Percentiles rank a stretch among this genome's conserved stretches.
Evolutionary conservation across 805 yeast species (phyloP).

Genomic region (Saccharomycopsis oosterbeekiorum): DNA sequence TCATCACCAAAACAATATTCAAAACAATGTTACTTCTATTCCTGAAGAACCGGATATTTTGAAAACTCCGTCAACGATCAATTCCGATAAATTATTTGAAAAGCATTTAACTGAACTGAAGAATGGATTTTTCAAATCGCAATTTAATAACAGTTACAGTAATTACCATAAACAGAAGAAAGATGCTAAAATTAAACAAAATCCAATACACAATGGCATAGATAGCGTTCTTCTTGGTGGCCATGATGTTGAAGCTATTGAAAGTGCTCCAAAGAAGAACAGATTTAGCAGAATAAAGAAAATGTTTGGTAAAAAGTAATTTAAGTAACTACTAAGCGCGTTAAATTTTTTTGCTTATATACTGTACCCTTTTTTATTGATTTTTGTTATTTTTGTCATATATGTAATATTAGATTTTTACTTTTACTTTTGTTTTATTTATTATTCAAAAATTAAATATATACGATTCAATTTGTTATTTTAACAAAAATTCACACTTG

Average conservation of each 20-base stretch:
- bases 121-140: slow-evolving; percentile 7
- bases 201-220: neutral
- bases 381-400: neutral
- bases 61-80: slow-evolving; percentile 16
- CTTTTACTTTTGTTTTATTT: neutral
- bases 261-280: neutral
- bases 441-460: neutral
- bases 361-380: neutral
- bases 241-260: neutral
- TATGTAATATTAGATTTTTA: neutral
- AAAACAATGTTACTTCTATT: neutral
- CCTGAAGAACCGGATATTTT: slow-evolving; percentile 13
- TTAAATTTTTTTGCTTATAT: neutral
- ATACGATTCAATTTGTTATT: neutral
- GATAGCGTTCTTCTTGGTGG: neutral
- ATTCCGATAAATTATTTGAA: slow-evolving; percentile 18
- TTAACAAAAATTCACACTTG: neutral
- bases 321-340: neutral
- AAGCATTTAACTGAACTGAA: slow-evolving; percentile 17
- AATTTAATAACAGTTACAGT: neutral
- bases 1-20: neutral
- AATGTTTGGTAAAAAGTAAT: slow-evolving; percentile 3
- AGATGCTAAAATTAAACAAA: neutral
- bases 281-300: slow-evolving; percentile 5
- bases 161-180: neutral